These are phyloP conservation scores for Apiospora kogelbergensis DNA, from an alignment of 2,329 filamentous ascomycete genomes.

Conservation along the genomic window DNA sequence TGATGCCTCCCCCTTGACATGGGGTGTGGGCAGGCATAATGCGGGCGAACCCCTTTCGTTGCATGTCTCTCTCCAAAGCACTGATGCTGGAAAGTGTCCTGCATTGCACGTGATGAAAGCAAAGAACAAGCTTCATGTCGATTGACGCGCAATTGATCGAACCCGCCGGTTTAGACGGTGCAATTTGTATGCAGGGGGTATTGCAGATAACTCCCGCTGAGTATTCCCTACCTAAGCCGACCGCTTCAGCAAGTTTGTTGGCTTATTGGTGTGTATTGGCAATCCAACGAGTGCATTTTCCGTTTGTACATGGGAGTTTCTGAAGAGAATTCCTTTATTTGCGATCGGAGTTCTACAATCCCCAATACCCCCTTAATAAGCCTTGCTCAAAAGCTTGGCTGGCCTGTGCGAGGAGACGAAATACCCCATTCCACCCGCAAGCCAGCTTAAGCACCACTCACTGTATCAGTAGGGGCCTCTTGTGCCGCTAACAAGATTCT, in stretches of 20 bases:
- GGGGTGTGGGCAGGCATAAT: background rate
- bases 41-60: background rate
- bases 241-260: background rate
- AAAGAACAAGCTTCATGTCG: background rate
- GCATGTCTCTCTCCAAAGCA: background rate
- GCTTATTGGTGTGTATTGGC: too few species aligned
- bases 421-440: background rate
- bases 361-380: too few species aligned
- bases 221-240: background rate
- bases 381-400: background rate
- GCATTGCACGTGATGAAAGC: background rate
- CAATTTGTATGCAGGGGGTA: background rate
- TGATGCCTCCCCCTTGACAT: background rate
- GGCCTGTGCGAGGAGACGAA: background rate
- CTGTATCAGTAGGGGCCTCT: background rate
- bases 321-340: background rate
- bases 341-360: background rate
- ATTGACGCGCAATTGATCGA: background rate
- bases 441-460: background rate
- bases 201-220: background rate
- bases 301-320: too few species aligned
- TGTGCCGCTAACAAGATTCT: constrained; percentile 2
- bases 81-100: background rate
- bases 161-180: background rate
- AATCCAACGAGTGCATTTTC: background rate